Percentiles rank a stretch among this genome's conserved stretches.
Conservation (phyloP, 2,329 filamentous ascomycete species). For the Colletotrichum musicola region DNA sequence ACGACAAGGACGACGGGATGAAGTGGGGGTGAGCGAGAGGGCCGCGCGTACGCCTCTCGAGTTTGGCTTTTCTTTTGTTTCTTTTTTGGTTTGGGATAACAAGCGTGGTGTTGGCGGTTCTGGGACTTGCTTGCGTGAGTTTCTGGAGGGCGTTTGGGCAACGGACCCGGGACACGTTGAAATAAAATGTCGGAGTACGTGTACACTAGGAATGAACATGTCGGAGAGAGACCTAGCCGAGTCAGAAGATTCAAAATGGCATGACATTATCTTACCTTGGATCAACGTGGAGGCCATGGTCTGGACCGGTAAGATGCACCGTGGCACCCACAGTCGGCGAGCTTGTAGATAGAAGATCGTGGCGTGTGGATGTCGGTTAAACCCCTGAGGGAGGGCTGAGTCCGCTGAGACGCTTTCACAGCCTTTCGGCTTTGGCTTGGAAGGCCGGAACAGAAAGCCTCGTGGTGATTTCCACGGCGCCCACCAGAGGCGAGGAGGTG, state of each 20-base stretch:
- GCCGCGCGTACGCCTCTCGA: not conserved
- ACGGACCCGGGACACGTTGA: not conserved
- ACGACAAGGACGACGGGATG: conserved; percentile 23
- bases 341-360: too few relatives aligned
- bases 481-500: not conserved
- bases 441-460: not conserved
- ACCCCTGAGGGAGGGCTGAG: not conserved
- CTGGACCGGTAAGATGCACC: too few relatives aligned
- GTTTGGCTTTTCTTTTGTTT: not conserved
- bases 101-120: conserved; percentile 31
- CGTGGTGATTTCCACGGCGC: not conserved
- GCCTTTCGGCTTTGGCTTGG: conserved; percentile 9
- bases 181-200: not conserved
- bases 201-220: too few relatives aligned
- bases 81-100: not conserved
- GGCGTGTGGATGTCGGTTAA: too few relatives aligned
- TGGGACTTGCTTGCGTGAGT: not conserved
- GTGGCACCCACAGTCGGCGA: too few relatives aligned
- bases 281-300: too few relatives aligned
- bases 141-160: not conserved
- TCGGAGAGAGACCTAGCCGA: too few relatives aligned
- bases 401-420: not conserved
- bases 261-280: too few relatives aligned
- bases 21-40: conserved; percentile 10
- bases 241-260: too few relatives aligned